These are phyloP conservation scores for Lactifluus subvellereus DNA, from an alignment of 768 basidiomycete species.

Conservation along the genomic window DNA sequence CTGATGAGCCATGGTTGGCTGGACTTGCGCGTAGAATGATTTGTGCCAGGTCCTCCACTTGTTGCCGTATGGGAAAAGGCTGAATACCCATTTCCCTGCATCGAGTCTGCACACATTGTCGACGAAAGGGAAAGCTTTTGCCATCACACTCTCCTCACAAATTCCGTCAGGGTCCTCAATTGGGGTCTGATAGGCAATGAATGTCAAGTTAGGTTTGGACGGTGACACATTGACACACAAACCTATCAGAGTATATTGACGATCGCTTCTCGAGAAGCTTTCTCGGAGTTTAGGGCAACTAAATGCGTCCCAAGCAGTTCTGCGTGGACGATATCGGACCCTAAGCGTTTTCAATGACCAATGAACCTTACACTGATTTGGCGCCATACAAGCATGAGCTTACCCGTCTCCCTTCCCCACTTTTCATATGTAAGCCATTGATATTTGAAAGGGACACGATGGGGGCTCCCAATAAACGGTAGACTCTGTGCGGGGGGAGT, in stretches of 20 bases:
- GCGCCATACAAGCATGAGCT: background rate
- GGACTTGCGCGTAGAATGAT: constrained; percentile 39
- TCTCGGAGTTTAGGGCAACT: constrained; percentile 29
- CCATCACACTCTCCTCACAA: constrained; percentile 20
- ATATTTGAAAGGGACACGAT: constrained; percentile 23
- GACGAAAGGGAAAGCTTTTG: background rate
- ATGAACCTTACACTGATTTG: background rate
- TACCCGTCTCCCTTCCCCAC: constrained; percentile 25
- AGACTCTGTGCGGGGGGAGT: constrained; percentile 15
- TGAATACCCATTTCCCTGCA: constrained; percentile 35
- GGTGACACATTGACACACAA: background rate
- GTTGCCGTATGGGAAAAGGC: constrained; percentile 37
- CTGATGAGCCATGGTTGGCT: constrained; percentile 29
- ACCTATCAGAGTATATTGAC: constrained; percentile 32
- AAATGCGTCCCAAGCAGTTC: constrained; percentile 27
- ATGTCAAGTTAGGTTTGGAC: background rate
- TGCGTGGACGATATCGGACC: constrained; percentile 28
- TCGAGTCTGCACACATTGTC: constrained; percentile 34
- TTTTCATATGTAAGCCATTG: constrained; percentile 21
- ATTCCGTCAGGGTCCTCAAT: constrained; percentile 29
- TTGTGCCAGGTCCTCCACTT: constrained; percentile 39
- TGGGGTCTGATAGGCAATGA: constrained; percentile 16
- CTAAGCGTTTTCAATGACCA: constrained; percentile 6
- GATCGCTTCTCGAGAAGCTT: constrained; percentile 31
- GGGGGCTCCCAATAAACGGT: constrained; percentile 26